phyloP scores from a whole-genome alignment of 2,329 filamentous ascomycete species.

The Ciborinia camelliae region DNA sequence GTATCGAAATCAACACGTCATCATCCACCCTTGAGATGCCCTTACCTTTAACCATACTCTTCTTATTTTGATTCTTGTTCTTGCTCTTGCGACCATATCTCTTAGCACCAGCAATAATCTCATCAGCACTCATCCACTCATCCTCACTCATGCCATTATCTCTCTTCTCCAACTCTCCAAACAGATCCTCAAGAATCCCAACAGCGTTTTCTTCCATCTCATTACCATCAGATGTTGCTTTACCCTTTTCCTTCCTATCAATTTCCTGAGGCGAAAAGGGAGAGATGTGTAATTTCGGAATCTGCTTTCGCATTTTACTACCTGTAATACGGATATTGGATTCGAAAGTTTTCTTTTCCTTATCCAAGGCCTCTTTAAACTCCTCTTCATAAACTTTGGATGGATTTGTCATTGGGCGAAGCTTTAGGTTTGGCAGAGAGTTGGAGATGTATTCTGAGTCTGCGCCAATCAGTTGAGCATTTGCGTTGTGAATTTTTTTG shows the following conservation, averaged over 20 bases:
- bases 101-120: neutral
- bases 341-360: neutral
- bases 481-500: neutral
- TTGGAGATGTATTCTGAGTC: neutral
- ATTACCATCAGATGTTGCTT: neutral
- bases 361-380: neutral
- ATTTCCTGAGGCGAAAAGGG: neutral
- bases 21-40: neutral
- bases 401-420: neutral
- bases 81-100: neutral
- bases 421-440: neutral
- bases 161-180: neutral
- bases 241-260: neutral
- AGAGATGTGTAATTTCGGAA: neutral
- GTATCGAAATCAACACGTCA: no score
- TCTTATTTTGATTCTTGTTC: neutral
- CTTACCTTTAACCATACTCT: no score
- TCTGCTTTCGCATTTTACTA: neutral
- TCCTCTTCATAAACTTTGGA: neutral
- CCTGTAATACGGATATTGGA: neutral
- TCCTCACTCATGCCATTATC: neutral
- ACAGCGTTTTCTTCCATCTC: neutral
- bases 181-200: neutral
- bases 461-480: neutral
- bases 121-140: neutral